Evolutionary conservation across 106 monocot species (phyloP).

Genomic region (Dactylorhiza incarnata): DNA sequence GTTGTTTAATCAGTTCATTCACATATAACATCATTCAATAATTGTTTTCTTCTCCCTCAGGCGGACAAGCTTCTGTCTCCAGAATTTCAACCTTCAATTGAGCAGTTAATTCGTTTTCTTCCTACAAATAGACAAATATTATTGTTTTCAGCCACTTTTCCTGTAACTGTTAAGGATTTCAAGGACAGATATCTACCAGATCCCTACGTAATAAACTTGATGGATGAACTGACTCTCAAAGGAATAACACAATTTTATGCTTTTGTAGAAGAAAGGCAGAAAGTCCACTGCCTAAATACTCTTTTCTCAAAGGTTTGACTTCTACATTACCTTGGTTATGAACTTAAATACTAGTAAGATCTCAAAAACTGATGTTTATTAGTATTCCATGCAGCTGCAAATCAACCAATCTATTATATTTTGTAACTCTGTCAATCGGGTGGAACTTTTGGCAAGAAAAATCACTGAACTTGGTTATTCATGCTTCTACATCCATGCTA

Average conservation of each 20-base stretch:
- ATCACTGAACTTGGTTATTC: conserved; percentile 98
- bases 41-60: conserved; percentile 15
- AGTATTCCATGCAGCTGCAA: conserved; percentile 23
- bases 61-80: conserved; percentile 96
- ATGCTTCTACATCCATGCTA: conserved; percentile 94
- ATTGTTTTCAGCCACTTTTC: conserved; percentile 92
- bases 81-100: conserved; percentile 85
- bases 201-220: conserved; percentile 85
- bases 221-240: conserved; percentile 94
- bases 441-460: conserved; percentile 87
- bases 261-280: conserved; percentile 95
- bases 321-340: neutral
- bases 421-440: conserved; percentile 95
- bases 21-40: no score
- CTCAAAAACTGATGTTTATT: conserved; percentile 1
- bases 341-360: neutral
- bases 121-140: conserved; percentile 71
- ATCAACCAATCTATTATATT: conserved; percentile 97
- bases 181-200: conserved; percentile 83
- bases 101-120: conserved; percentile 67
- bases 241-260: conserved; percentile 96
- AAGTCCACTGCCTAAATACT: conserved; percentile 93
- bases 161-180: conserved; percentile 90
- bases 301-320: conserved; percentile 88
- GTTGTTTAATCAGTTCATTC: no score